Evolutionary conservation across 306 rosid genomes (phyloP).

Genomic region (Herpetospermum pedunculosum): DNA sequence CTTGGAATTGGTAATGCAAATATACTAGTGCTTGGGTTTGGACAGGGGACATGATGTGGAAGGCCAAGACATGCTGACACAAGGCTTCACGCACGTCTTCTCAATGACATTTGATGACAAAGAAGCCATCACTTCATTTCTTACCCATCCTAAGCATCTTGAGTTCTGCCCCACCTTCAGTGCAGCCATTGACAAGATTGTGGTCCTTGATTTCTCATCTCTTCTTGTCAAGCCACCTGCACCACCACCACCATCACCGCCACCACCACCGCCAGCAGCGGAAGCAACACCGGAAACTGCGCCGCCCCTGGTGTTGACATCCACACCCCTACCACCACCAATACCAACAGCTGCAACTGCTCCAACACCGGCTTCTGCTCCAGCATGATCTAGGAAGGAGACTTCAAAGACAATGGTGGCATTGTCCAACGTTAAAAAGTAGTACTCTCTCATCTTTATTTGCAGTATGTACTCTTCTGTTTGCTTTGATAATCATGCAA

Average conservation of each 20-base stretch:
- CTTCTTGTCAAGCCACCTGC: conserved; percentile 41
- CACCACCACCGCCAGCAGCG: conserved; percentile 1
- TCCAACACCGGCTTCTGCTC: background rate
- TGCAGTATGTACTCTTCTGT: background rate
- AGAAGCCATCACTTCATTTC: conserved; percentile 58
- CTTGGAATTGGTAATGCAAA: background rate
- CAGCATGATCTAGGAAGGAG: background rate
- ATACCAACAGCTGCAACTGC: background rate
- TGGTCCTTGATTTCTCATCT: conserved; percentile 75
- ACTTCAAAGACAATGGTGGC: background rate
- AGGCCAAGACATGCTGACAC: conserved; percentile 63
- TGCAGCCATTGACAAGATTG: conserved; percentile 68
- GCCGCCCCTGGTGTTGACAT: background rate
- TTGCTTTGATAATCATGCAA: conserved; percentile 1
- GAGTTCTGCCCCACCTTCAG: conserved; percentile 72
- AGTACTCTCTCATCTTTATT: background rate
- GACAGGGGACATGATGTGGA: conserved; percentile 74
- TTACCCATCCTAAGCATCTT: conserved; percentile 58
- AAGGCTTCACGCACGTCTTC: conserved; percentile 85
- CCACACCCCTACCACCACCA: background rate
- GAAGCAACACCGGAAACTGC: background rate
- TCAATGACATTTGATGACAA: conserved; percentile 69
- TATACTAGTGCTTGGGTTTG: background rate
- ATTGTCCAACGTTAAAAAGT: background rate
- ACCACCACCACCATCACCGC: background rate